These are phyloP conservation scores for Proliferodiscus dingleyae DNA, from an alignment of 2,329 filamentous ascomycete genomes.

Conservation along the genomic window DNA sequence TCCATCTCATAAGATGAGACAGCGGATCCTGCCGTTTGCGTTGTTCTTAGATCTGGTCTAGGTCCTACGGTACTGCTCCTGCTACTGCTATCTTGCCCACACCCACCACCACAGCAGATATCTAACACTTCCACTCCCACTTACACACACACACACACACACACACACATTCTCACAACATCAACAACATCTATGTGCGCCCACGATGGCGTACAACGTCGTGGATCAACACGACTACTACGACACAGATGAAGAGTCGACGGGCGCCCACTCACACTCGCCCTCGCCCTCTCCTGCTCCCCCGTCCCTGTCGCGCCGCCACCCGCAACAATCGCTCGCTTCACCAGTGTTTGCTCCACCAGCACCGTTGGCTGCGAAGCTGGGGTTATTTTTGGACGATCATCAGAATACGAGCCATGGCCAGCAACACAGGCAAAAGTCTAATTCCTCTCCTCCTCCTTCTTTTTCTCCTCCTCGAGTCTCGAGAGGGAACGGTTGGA, in stretches of 20 bases:
- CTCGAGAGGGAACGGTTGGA: constrained; percentile 4
- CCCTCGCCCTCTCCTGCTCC: neutral
- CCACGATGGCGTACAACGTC: constrained; percentile 14
- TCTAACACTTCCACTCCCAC: too few species aligned
- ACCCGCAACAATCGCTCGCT: constrained; percentile 7
- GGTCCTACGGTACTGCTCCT: too few species aligned
- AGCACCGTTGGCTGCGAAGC: constrained; percentile 8
- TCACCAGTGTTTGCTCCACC: constrained; percentile 14
- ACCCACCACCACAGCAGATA: too few species aligned
- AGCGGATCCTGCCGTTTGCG: too few species aligned
- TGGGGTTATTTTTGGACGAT: constrained; percentile 23
- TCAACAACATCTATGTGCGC: neutral
- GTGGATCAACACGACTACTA: constrained; percentile 11
- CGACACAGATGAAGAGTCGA: constrained; percentile 1
- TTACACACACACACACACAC: too few species aligned
- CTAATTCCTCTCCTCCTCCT: too few species aligned
- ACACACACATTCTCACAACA: too few species aligned
- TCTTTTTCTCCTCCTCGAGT: constrained; percentile 6
- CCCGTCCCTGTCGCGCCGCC: too few species aligned
- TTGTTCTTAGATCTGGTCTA: too few species aligned
- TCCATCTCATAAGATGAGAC: too few species aligned
- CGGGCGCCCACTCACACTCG: neutral
- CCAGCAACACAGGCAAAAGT: constrained; percentile 5
- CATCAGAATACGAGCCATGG: constrained; percentile 12
- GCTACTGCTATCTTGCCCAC: too few species aligned